Evolutionary conservation across 2,329 filamentous ascomycete genomes (phyloP), one percentile per base, ranked within the genome.

Genomic region (Aspergillus thermomutatus): DNA sequence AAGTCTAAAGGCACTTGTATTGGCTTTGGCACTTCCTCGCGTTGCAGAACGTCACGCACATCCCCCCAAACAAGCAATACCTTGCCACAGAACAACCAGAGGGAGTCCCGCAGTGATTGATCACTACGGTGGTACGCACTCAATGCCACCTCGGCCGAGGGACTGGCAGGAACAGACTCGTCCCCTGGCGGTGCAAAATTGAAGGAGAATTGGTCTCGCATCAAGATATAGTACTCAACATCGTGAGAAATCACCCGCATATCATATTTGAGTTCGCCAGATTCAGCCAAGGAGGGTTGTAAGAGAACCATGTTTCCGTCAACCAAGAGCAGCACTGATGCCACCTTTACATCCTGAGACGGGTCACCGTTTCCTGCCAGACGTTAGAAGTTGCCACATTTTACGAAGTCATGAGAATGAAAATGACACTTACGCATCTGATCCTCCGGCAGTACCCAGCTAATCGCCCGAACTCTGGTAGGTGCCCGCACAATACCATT

Each of bases 191-290:
- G 75, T 11, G 76, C 74, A 60, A 82, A 78, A 60, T 76, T 78
- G 65, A 76, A 79, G 9, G 72, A 77, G 21, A 77, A 86, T 66
- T 95, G 90, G 69, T 99, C 94, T 61, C 92, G 87, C 86, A 95
- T 95, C 66, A 94, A 86, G 53, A 88, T 88, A 71, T 96, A 97
- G 67, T 94, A 97, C 72, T 99, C 94, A 43, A 97, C 92, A 66
- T 96, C 95, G 67, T 97, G 91, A 11, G 92, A 92, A 69, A 99
- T 89, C 57, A 97, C 89, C 9, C 92, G 89, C 94, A 99, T 99
- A 69, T 97, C 93, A 69, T 99, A 99, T 77, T 97, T 97, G 52
- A 97, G 81, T 64, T 92, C 89, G 4, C 90, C 90, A 46, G 89
- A 85, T 50, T 90, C 89, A 52, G 90, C 92, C 4, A 91, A 80